Evolutionary conservation across 805 yeast species (phyloP), one percentile per base, ranked within the genome.

Genomic region (Torulaspora quercuum): DNA sequence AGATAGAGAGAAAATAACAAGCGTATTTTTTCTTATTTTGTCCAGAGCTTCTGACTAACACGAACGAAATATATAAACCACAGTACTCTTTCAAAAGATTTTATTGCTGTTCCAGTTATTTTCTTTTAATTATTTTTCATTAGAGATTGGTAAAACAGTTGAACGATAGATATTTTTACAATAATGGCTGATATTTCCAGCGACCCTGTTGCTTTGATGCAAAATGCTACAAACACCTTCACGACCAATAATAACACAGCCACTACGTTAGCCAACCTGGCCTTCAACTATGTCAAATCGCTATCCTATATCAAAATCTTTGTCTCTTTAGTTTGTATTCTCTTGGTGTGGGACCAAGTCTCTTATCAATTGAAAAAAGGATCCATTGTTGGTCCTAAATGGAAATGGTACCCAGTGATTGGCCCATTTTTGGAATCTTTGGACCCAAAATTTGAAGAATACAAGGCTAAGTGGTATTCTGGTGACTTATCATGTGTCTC

Each of bases 401-500:
- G 72, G 61, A 92, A 92, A 64, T 54, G 88, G 40, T 90, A 95
- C 88, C 98, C 98, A 2, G 70, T 92, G 33, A 89, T 92, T 50
- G 98, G 98, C 2, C 97, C 98, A 3, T 92, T 92, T 53, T 69
- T 92, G 62, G 97, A 92, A 60, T 80, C 92, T 11, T 69, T 92
- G 59, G 90, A 92, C 67, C 98, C 98, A 13, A 89, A 90, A 60
- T 92, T 92, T 60, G 95, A 84, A 57, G 95, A 83, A 56, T 92
- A 92, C 63, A 70, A 77, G 61, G 85, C 85, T 33, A 92, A 92
- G 63, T 92, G 98, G 98, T 78, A 76, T 53, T 80, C 92, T 5
- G 98, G 98, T 44, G 92, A 90, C 9, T 70, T 92, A 39, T 83
- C 95, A 9, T 92, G 98, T 70, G 98, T 92, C 31, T 89, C 97